Evolutionary conservation across 768 basidiomycete genomes (phyloP), one percentile per base, ranked within the genome.

Genomic region (Hygrophorus russula): DNA sequence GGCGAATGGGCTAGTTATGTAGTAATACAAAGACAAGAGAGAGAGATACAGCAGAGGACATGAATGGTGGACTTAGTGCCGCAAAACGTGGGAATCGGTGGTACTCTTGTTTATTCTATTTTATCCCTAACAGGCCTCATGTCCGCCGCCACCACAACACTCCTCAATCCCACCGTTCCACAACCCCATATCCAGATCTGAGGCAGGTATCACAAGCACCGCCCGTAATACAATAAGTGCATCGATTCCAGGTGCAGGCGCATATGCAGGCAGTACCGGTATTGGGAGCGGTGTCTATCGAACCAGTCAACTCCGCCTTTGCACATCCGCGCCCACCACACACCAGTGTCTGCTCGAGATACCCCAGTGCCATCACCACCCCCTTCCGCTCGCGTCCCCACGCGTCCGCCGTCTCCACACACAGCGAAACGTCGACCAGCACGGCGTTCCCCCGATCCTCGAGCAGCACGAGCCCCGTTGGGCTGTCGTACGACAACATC

Each of bases 301-400:
- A 36, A 31, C 37, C 49, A 54, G 46, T 33, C 47, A 46, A 39
- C 31, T 47, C 20, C 30, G 19, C 3, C 15, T 24, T 19, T 33
- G n/a, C 5, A 29, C 36, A 13, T 13, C 33, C 38, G 14, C 36
- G 27, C 33, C 40, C n/a, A 39, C 36, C 42, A 63, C 67, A 46
- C 55, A 78, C 76, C 49, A 61, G 53, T 47, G 60, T 55, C 27
- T 53, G 55, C 52, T 83, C 82, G 40, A 83, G 58, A 54, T 77
- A 66, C 30, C 81, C 81, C 33, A 82, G 57, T 15, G 68, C 69
- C 61, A 74, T 71, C 30, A 80, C 60, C 30, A 64, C 65, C 48
- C 64, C 57, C 48, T 76, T 64, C 17, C 62, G 66, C 50, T 83
- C 77, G 33, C 65, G 60, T 18, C 70, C 63, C 81, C 82, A 83